These are phyloP conservation scores for Astrothelium macrocarpum DNA, from an alignment of 495 filamentous ascomycete species.

Conservation along the genomic window DNA sequence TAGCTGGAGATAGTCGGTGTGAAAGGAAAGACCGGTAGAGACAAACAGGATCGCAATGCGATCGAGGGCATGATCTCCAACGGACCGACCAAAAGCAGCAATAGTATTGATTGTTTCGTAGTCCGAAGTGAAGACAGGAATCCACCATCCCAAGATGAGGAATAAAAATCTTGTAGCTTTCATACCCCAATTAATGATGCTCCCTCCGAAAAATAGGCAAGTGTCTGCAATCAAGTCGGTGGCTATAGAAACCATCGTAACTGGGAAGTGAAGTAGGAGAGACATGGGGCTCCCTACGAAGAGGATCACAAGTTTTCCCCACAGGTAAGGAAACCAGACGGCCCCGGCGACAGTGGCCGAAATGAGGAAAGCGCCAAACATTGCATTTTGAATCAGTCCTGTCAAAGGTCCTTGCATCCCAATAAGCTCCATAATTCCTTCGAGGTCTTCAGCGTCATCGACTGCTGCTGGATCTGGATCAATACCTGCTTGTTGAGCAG, in stretches of 20 bases:
- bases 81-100: conserved; percentile 13
- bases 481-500: conserved; percentile 39
- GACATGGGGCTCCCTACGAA: conserved; percentile 67
- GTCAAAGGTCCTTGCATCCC: conserved; percentile 91
- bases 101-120: conserved; percentile 13
- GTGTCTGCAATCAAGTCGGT: conserved; percentile 63
- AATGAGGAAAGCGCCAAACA: conserved; percentile 86
- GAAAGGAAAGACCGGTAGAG: conserved; percentile 9
- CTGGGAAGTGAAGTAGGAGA: conserved; percentile 56
- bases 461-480: conserved; percentile 46
- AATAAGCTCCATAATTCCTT: conserved; percentile 91
- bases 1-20: conserved; percentile 20
- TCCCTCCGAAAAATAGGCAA: conserved; percentile 47
- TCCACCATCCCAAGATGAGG: conserved; percentile 28
- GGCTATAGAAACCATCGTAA: conserved; percentile 55
- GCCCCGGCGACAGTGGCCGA: conserved; percentile 73
- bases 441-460: conserved; percentile 93
- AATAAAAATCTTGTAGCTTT: conserved; percentile 37
- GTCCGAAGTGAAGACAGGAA: conserved; percentile 11
- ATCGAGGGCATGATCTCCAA: conserved; percentile 18
- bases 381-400: conserved; percentile 83
- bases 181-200: conserved; percentile 45
- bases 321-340: conserved; percentile 84
- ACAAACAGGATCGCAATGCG: conserved; percentile 14
- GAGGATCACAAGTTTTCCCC: conserved; percentile 74